phyloP scores from a whole-genome alignment of 768 basidiomycete genomes.

The Panaeolus papilionaceus region DNA sequence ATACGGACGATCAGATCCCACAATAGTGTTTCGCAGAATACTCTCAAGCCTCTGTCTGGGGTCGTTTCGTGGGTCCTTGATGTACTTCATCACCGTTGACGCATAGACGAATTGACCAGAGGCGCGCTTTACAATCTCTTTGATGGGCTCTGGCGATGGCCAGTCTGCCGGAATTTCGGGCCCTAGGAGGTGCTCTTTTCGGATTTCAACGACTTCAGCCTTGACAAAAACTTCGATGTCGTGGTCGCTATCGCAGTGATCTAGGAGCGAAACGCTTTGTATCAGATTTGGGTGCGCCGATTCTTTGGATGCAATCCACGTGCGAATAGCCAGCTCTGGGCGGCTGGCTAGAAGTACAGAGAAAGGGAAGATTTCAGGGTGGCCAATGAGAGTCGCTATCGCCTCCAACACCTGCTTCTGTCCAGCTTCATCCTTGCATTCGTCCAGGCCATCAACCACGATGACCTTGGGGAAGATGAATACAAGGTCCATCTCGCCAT shows the following conservation, averaged over 20 bases:
- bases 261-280: constrained; percentile 12
- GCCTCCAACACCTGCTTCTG: constrained; percentile 16
- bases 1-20: background rate
- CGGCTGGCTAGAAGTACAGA: constrained; percentile 21
- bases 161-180: constrained; percentile 10
- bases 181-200: background rate
- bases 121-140: constrained; percentile 15
- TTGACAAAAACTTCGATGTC: constrained; percentile 20
- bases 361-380: background rate
- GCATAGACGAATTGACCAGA: constrained; percentile 23
- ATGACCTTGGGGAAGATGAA: constrained; percentile 9
- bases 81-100: constrained; percentile 17
- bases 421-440: constrained; percentile 18
- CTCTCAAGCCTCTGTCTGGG: constrained; percentile 15
- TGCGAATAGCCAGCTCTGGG: constrained; percentile 18
- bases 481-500: background rate
- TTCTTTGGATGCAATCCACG: constrained; percentile 4
- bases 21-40: background rate
- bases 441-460: constrained; percentile 27
- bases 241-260: constrained; percentile 15
- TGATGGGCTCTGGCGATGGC: constrained; percentile 14
- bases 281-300: background rate
- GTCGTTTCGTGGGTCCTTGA: constrained; percentile 14
- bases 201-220: background rate
- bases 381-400: background rate